Conservation (phyloP, 208 protist genomes). For the Phytomonas francai region DNA sequence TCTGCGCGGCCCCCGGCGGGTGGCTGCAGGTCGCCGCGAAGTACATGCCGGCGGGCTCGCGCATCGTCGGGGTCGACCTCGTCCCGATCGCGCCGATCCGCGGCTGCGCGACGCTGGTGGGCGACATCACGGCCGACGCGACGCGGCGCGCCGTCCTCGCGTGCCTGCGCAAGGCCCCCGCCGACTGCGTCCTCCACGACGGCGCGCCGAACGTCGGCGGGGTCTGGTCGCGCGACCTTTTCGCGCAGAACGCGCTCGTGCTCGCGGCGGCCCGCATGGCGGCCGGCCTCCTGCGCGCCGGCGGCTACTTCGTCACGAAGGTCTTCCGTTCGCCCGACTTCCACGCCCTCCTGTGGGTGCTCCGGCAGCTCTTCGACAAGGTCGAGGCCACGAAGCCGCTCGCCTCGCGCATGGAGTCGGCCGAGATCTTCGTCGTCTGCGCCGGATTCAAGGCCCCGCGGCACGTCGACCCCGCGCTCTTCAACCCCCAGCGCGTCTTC, state of each 20-base stretch:
- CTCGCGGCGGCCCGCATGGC: slow-evolving; percentile 95
- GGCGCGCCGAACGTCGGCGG: slow-evolving; percentile 99
- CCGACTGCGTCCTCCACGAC: slow-evolving; percentile 97
- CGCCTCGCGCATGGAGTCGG: slow-evolving; percentile 96
- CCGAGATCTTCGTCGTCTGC: slow-evolving; percentile 99
- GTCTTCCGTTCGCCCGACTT: slow-evolving; percentile 99
- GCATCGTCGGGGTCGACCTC: slow-evolving; percentile 98
- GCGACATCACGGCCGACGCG: slow-evolving; percentile 98
- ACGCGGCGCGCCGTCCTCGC: slow-evolving; percentile 92
- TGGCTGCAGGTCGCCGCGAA: slow-evolving; percentile 95
- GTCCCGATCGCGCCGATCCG: slow-evolving; percentile 97
- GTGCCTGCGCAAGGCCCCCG: slow-evolving; percentile 91
- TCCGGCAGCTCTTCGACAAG: slow-evolving; percentile 97
- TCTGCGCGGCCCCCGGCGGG: slow-evolving; percentile 97
- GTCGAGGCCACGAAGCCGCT: slow-evolving; percentile 98
- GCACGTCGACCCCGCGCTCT: slow-evolving; percentile 93
- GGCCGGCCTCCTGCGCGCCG: slow-evolving; percentile 87
- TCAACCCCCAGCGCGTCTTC: slow-evolving; percentile 95
- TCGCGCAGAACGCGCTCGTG: slow-evolving; percentile 94
- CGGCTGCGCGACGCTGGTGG: slow-evolving; percentile 92
- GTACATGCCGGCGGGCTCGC: slow-evolving; percentile 93
- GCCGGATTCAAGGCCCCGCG: slow-evolving; percentile 93
- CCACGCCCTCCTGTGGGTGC: slow-evolving; percentile 97
- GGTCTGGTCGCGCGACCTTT: slow-evolving; percentile 98
- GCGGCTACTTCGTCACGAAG: slow-evolving; percentile 98